Base-by-base conservation (phyloP, 179 eudicot genomes). In the Spinacia oleracea region DNA sequence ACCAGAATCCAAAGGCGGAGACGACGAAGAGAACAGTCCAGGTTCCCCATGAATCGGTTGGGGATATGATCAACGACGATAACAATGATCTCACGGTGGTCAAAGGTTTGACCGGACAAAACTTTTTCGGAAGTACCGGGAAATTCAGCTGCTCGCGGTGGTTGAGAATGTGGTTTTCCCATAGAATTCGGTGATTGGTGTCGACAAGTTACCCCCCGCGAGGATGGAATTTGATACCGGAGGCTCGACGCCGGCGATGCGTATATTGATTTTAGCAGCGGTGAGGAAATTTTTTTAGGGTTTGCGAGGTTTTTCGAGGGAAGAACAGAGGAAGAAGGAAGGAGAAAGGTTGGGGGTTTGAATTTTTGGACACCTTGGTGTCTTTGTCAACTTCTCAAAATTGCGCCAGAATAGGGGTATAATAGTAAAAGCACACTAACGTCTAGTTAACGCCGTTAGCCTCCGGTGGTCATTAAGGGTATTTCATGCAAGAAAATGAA, bases 1-100 rank as follows among this genome's bases (percentile, higher is more conserved):
- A 92, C 94, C 97, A 92, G 81, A 89, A 77, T 40, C 97, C 90
- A 31, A 92, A 82, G 59, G 94, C 93, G 58, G 91, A 94, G 51
- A 87, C 29, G 78, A 91, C 85, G 73, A 90, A 89, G 64, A 92
- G 93, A 75, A 88, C 92, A 48, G 96, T 88, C 97, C 96, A 93
- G 23, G 85, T 91, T 76, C 96, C 97, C 97, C 96, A 93, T 14
- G 86, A 89, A 85, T 93, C 96, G 31, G 58, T 46, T 5, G 92
- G 87, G 73, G 97, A 90, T 35, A 93, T 84, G 78, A 93, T 79
- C 34, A 96, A 96, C 74, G 86, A 79, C 9, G 96, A 92, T 32
- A 77, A 80, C 27, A 77, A 84, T 29, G 97, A 87, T 79, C 81
- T 81, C 31, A 85, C 88, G 5, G 59, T 63, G 20, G 55, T 67